Base-by-base conservation (phyloP, 2,329 filamentous ascomycete genomes). In the Drechslera avenae region DNA sequence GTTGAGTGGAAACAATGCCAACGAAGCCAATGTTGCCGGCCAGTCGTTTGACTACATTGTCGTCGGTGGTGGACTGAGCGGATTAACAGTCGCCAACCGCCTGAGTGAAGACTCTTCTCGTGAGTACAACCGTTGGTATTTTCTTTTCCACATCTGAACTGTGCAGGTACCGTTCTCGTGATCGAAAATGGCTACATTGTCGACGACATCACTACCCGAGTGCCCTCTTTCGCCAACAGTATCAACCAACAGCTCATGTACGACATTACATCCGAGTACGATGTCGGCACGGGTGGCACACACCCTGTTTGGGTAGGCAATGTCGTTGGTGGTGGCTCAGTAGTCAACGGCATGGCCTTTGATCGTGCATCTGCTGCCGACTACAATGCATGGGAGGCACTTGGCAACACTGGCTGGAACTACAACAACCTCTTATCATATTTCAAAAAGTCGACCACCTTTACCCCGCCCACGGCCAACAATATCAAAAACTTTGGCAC, bases 341-440 rank as follows among this genome's bases (percentile, higher is more conserved):
- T 69, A 1, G 65, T 75, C 18, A 76, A 76, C 56, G 70, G 71
- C 6, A 73, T 76, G 71, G 59, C 67, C 5, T 74, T 72, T 49
- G 71, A 72, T 44, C 68, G 74, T 5, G 74, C 64, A 10, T 59
- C 64, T 28, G 59, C 63, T 14, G 67, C 56, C 5, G 73, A 75
- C 50, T 76, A 76, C 39, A 79, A 86, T 66, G 77, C 76, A 0
- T 87, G 84, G 84, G 79, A 78, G 39, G 68, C 74, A 23, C 68
- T 87, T 8, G 84, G 84, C 0, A 86, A 86, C 57, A 48, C 57
- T 1, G 84, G 82, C 2, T 72, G 69, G 69, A 62, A 59, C 12
- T 72, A 66, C 64, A 46, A 64, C 28, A 58, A 54, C n/a, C 53
- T 72, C 17, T 45, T 62, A 8, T 43, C 48, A 7, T 72, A 71